Percentiles rank a stretch among this genome's conserved stretches.
Conservation (phyloP, 441 rosid species). For the Adansonia rubrostipa region DNA sequence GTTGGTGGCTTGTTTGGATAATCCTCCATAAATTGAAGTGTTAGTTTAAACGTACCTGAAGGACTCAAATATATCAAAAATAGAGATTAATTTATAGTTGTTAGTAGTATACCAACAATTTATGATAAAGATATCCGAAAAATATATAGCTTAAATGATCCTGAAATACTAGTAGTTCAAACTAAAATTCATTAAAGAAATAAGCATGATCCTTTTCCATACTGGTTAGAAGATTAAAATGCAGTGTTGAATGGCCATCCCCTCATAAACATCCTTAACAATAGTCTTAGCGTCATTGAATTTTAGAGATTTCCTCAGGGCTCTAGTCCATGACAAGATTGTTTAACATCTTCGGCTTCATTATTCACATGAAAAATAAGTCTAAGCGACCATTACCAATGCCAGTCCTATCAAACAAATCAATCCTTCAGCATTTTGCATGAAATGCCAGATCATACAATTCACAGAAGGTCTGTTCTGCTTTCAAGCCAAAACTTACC, state of each 20-base stretch:
- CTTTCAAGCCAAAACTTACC: background rate
- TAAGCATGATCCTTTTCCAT: background rate
- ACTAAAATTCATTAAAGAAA: background rate
- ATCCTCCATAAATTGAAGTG: slow-evolving; percentile 68
- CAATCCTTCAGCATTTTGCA: background rate
- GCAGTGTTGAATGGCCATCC: background rate
- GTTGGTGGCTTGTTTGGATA: slow-evolving; percentile 78
- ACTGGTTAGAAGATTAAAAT: background rate
- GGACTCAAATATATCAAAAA: slow-evolving; percentile 18
- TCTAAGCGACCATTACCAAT: background rate
- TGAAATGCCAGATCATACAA: background rate
- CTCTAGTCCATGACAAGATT: background rate
- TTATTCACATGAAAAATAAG: slow-evolving; percentile 14
- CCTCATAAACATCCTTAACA: background rate
- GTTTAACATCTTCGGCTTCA: background rate
- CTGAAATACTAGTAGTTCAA: background rate
- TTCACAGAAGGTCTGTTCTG: background rate
- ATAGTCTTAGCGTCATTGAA: background rate
- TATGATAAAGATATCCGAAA: background rate
- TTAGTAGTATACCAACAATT: background rate
- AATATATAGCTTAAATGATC: background rate
- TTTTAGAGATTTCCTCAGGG: background rate
- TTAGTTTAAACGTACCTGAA: slow-evolving; percentile 69
- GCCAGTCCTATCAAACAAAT: background rate
- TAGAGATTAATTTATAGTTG: background rate